Evolutionary conservation across 1,139 yeast genomes (phyloP).

Genomic region (Geotrichum macrosporum): DNA sequence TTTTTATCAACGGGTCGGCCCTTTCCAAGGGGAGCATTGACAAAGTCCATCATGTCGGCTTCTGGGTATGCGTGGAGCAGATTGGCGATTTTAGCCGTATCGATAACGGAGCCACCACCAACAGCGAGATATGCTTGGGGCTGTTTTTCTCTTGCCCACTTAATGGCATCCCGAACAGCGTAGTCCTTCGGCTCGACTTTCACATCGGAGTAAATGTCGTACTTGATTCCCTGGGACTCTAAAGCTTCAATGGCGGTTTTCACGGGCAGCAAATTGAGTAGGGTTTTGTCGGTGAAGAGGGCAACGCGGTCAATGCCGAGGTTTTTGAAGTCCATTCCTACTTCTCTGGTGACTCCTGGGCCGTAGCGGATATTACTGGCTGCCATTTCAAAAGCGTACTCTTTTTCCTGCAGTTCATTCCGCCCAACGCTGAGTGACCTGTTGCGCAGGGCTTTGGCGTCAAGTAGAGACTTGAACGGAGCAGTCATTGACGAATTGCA

Average conservation of each 20-base stretch:
- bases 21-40: constrained; percentile 43
- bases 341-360: constrained; percentile 40
- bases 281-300: constrained; percentile 24
- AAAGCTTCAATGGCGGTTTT: constrained; percentile 37
- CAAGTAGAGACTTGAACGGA: constrained; percentile 19
- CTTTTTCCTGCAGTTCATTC: constrained; percentile 28
- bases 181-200: constrained; percentile 42
- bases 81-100: constrained; percentile 42
- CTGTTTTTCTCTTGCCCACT: constrained; percentile 38
- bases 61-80: constrained; percentile 40
- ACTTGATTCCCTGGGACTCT: constrained; percentile 38
- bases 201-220: constrained; percentile 40
- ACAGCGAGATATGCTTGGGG: constrained; percentile 43
- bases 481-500: constrained; percentile 28
- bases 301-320: constrained; percentile 35
- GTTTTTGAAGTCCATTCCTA: constrained; percentile 41
- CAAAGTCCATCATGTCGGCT: constrained; percentile 41
- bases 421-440: constrained; percentile 23
- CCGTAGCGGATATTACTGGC: constrained; percentile 42
- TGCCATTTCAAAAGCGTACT: constrained; percentile 44
- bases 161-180: constrained; percentile 39
- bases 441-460: constrained; percentile 22
- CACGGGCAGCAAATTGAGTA: constrained; percentile 35
- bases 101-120: constrained; percentile 45
- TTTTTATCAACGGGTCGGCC: constrained; percentile 38